These are phyloP conservation scores for Oryza longistaminata DNA, from an alignment of 176 grass and related monocot species.

Conservation along the genomic window DNA sequence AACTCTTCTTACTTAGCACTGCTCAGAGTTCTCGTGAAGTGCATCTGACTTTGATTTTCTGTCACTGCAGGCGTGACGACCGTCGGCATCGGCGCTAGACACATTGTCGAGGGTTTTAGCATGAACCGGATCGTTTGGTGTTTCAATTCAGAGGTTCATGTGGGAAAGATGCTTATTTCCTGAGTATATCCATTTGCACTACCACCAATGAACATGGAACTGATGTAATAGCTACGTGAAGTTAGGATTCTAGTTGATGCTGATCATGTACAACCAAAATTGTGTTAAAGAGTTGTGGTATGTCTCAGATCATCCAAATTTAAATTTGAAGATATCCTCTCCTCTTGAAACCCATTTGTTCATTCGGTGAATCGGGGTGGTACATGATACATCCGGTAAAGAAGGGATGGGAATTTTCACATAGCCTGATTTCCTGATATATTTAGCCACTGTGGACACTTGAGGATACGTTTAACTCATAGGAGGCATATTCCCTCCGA, in stretches of 20 bases:
- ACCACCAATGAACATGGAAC: constrained; percentile 5
- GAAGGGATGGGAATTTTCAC: neutral
- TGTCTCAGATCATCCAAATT: neutral
- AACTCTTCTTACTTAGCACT: neutral
- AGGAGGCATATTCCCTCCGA: neutral
- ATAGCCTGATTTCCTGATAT: neutral
- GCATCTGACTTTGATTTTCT: constrained; percentile 25
- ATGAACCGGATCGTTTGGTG: neutral
- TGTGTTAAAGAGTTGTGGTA: neutral
- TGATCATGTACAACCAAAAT: neutral
- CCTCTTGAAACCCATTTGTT: neutral
- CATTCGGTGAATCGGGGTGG: neutral
- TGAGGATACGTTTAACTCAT: neutral
- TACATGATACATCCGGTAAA: neutral
- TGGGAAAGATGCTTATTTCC: neutral
- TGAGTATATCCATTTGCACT: neutral
- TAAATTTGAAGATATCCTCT: neutral
- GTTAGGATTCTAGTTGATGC: constrained; percentile 2
- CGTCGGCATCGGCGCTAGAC: constrained; percentile 34
- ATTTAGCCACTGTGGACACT: neutral
- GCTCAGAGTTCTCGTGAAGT: constrained; percentile 10
- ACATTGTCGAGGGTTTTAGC: neutral
- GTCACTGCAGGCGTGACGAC: constrained; percentile 34
- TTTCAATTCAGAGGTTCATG: neutral
- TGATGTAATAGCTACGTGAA: neutral